phyloP scores from a whole-genome alignment of 495 filamentous ascomycete genomes.

The Ascodesmis nigricans region DNA sequence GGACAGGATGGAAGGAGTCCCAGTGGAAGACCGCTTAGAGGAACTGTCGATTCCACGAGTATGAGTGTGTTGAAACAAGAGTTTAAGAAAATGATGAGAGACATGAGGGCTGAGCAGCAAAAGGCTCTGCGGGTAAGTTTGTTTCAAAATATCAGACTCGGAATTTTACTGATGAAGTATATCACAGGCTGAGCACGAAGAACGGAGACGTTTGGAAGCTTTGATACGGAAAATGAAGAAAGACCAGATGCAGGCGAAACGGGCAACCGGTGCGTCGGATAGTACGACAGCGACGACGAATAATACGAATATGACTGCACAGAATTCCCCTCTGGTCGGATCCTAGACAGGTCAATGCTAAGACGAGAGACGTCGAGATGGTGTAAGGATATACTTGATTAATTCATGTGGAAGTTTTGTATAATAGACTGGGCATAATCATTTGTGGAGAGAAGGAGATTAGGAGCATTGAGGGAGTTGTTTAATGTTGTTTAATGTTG shows the following conservation, averaged over 20 bases:
- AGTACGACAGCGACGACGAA: too few relatives aligned
- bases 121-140: conserved; percentile 43
- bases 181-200: conserved; percentile 22
- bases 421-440: too few relatives aligned
- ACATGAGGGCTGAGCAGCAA: conserved; percentile 48
- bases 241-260: conserved; percentile 10
- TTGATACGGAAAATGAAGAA: conserved; percentile 19
- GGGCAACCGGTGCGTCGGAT: too few relatives aligned
- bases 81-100: conserved; percentile 82
- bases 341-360: too few relatives aligned
- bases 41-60: conserved; percentile 35
- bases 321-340: too few relatives aligned
- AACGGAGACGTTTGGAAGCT: conserved; percentile 16
- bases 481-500: too few relatives aligned
- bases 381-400: too few relatives aligned
- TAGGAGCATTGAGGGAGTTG: too few relatives aligned
- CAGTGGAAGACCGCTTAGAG: conserved; percentile 26
- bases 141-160: not conserved
- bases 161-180: not conserved
- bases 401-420: too few relatives aligned
- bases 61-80: conserved; percentile 56
- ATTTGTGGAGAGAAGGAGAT: too few relatives aligned
- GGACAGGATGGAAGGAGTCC: conserved; percentile 25
- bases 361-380: too few relatives aligned
- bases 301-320: too few relatives aligned